Percentiles rank a stretch among this genome's conserved stretches.
These are phyloP conservation scores for Dipteronia dyeriana DNA, from an alignment of 345 rosid species.

Conservation along the genomic window DNA sequence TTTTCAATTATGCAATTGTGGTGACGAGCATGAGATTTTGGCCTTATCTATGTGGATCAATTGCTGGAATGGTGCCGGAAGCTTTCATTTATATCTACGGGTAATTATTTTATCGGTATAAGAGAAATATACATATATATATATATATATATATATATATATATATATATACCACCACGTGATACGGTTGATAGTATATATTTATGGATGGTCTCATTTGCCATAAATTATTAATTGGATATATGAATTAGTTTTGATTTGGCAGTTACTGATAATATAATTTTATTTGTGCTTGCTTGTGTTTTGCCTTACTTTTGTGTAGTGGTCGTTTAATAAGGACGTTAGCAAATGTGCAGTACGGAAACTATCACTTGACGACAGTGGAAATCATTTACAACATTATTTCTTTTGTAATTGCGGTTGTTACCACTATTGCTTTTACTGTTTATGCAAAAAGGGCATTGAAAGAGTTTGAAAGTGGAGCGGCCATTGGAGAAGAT, in stretches of 20 bases:
- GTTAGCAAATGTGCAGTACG: conserved; percentile 62
- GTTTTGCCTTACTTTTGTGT: conserved; percentile 32
- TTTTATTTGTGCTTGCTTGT: neutral
- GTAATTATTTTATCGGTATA: conserved; percentile 24
- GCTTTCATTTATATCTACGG: conserved; percentile 95
- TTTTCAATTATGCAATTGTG: conserved; percentile 91
- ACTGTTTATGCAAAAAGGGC: conserved; percentile 66
- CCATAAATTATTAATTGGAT: neutral
- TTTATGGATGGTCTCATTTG: neutral
- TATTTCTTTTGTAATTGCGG: conserved; percentile 60
- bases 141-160: neutral
- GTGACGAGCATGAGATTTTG: conserved; percentile 85
- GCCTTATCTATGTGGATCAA: conserved; percentile 88
- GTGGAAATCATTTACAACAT: conserved; percentile 73
- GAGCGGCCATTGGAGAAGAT: conserved; percentile 35
- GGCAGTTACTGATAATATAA: neutral
- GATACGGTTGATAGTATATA: neutral
- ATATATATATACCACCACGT: neutral
- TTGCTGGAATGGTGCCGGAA: conserved; percentile 96
- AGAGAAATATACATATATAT: conserved; percentile 4
- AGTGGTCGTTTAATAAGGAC: conserved; percentile 81
- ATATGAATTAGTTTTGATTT: neutral
- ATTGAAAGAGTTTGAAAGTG: conserved; percentile 50
- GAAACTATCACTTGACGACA: conserved; percentile 55
- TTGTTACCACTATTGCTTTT: conserved; percentile 63